Percentiles rank a stretch among this genome's conserved stretches.
Conservation (phyloP, 2,329 filamentous ascomycete species). For the Passalora sequoiae region DNA sequence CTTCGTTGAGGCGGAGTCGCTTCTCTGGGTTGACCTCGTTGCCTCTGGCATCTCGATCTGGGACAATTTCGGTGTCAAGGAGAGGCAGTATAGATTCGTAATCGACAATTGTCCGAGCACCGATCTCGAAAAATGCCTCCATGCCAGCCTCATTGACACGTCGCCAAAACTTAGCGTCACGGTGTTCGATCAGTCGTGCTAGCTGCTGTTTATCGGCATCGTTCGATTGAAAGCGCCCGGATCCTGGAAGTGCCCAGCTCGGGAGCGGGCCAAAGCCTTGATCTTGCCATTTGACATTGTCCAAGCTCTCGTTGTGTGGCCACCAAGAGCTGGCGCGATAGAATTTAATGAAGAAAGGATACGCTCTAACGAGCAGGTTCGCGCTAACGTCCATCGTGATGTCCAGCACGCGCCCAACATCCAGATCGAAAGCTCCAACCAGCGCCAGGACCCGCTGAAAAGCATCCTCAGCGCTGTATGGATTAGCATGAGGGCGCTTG, state of each 20-base stretch:
- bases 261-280: conserved; percentile 65
- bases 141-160: conserved; percentile 70
- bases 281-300: conserved; percentile 42
- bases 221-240: conserved; percentile 55
- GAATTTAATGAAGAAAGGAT: conserved; percentile 90
- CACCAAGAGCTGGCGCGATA: conserved; percentile 93
- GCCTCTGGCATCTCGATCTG: conserved; percentile 35
- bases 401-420: conserved; percentile 89
- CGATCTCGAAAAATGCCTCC: conserved; percentile 84
- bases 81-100: conserved; percentile 41
- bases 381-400: conserved; percentile 94
- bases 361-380: conserved; percentile 85
- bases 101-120: conserved; percentile 62
- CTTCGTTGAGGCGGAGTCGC: conserved; percentile 50
- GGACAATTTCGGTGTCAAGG: conserved; percentile 27
- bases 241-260: conserved; percentile 74
- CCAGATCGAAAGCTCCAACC: conserved; percentile 93
- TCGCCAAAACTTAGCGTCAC: conserved; percentile 77
- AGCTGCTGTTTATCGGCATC: conserved; percentile 64
- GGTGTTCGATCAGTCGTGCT: conserved; percentile 52
- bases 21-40: conserved; percentile 35
- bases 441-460: conserved; percentile 91
- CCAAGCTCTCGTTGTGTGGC: conserved; percentile 62
- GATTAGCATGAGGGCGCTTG: conserved; percentile 67
- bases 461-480: conserved; percentile 73